Percentiles rank a stretch among this genome's conserved stretches.
Conservation (phyloP, 148 eudicot genomes). For the Chenopodium suecicum region DNA sequence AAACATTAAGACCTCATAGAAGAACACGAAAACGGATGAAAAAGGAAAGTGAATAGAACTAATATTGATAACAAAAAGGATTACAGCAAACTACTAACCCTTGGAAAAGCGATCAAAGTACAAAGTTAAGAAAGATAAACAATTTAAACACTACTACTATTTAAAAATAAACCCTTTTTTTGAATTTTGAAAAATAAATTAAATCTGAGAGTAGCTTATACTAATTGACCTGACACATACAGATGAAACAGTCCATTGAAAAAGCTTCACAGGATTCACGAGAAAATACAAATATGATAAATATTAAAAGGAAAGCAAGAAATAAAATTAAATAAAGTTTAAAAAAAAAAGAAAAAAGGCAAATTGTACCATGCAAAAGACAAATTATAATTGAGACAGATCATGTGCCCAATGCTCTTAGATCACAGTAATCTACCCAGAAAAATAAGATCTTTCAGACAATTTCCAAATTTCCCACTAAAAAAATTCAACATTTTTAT, state of each 20-base stretch:
- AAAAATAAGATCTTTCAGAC: background rate
- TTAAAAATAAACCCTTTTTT: background rate
- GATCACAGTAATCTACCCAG: conserved; percentile 9
- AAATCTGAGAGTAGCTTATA: background rate
- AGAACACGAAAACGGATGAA: no score
- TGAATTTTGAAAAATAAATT: background rate
- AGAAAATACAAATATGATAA: conserved; percentile 29
- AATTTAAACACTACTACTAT: no score
- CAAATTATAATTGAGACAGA: conserved; percentile 8
- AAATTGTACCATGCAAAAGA: conserved; percentile 29
- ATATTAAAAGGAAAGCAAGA: background rate
- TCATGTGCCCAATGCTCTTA: conserved; percentile 2
- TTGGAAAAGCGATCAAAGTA: background rate
- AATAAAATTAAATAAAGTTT: no score
- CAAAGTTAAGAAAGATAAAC: background rate
- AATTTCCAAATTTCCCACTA: background rate
- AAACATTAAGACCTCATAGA: background rate
- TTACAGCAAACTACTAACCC: background rate
- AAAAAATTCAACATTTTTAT: background rate
- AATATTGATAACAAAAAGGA: background rate
- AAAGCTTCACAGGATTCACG: conserved; percentile 27
- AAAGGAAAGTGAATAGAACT: background rate
- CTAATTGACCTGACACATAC: conserved; percentile 13
- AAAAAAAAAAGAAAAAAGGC: background rate
- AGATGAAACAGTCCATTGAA: conserved; percentile 17